Base-by-base conservation (phyloP, 129 eudicot genomes). In the Smallanthus sonchifolius region DNA sequence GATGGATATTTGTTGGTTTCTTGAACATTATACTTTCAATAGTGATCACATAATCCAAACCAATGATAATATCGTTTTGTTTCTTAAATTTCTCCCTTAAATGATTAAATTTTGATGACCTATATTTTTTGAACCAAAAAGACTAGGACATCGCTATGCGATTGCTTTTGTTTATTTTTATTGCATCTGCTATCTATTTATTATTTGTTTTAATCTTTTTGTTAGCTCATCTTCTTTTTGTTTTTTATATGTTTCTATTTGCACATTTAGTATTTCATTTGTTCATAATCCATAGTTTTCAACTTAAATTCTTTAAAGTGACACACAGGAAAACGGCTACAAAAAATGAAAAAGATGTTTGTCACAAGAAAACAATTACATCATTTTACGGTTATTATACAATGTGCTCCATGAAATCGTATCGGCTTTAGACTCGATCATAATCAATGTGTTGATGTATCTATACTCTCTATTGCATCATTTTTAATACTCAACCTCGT, bases 301-400 rank as follows among this genome's bases (percentile, higher is more conserved):
- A 60, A 5, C 40, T 13, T 61, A 28, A 59, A n/a, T 10, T 43
- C 15, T 67, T 75, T 42, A 6, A 69, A 42, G 38, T 70, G 34
- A 17, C 88, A 94, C 96, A 93, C 97, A 0, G 96, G 89, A 24
- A 88, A 86, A 61, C 47, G 84, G 77, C 80, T 93, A 16, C 79
- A 90, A 67, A 92, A 59, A 86, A 92, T 17, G 92, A 90, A 54
- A 84, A 83, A 78, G 95, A 90, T 56, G 79, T 79, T 40, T 89
- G 96, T 69, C 97, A 93, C 78, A 83, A 81, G 60, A 90, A 90
- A 75, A 34, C 97, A 3, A 72, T 79, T 5, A n/a, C n/a, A n/a
- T n/a, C n/a, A n/a, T n/a, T n/a, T n/a, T n/a, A n/a, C n/a, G n/a
- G n/a, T n/a, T n/a, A n/a, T n/a, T n/a, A n/a, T n/a, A n/a, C n/a